Percentiles rank a stretch among this genome's conserved stretches.
phyloP scores from a whole-genome alignment of 2,329 filamentous ascomycete species.

The Trichoderma citrinoviride region DNA sequence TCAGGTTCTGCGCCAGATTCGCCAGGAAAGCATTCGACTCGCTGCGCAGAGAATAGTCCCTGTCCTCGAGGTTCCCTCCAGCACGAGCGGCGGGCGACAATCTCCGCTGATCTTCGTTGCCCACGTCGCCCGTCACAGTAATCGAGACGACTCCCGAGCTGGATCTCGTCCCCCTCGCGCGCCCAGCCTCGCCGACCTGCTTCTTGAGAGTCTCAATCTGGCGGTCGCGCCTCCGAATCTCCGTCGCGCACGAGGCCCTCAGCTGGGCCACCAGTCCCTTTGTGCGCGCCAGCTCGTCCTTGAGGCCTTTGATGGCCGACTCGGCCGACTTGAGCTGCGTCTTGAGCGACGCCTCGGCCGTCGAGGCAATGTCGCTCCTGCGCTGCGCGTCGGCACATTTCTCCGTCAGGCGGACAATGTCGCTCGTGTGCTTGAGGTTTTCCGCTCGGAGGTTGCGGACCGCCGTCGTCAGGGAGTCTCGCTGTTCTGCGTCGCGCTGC shows the following conservation, averaged over 20 bases:
- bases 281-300: slow-evolving; percentile 77
- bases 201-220: slow-evolving; percentile 87
- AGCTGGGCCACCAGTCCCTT: slow-evolving; percentile 80
- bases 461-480: slow-evolving; percentile 76
- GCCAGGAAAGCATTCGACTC: slow-evolving; percentile 93
- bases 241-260: slow-evolving; percentile 81
- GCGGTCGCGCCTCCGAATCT: slow-evolving; percentile 84
- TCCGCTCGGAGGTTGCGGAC: slow-evolving; percentile 75
- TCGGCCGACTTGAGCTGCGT: slow-evolving; percentile 72
- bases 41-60: slow-evolving; percentile 68
- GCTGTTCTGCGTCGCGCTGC: slow-evolving; percentile 86
- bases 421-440: slow-evolving; percentile 67
- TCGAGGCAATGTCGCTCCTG: slow-evolving; percentile 58
- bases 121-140: slow-evolving; percentile 53
- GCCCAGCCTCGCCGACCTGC: slow-evolving; percentile 70
- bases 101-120: slow-evolving; percentile 47
- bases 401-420: slow-evolving; percentile 59
- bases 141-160: slow-evolving; percentile 57
- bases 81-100: slow-evolving; percentile 28
- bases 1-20: slow-evolving; percentile 75
- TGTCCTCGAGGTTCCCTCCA: slow-evolving; percentile 28
- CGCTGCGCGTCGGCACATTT: slow-evolving; percentile 55
- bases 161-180: slow-evolving; percentile 56
- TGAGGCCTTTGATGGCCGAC: slow-evolving; percentile 68
- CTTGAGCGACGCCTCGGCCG: slow-evolving; percentile 68